Evolutionary conservation across 2,329 filamentous ascomycete species (phyloP).

Genomic region (Cladorrhinum sp.): DNA sequence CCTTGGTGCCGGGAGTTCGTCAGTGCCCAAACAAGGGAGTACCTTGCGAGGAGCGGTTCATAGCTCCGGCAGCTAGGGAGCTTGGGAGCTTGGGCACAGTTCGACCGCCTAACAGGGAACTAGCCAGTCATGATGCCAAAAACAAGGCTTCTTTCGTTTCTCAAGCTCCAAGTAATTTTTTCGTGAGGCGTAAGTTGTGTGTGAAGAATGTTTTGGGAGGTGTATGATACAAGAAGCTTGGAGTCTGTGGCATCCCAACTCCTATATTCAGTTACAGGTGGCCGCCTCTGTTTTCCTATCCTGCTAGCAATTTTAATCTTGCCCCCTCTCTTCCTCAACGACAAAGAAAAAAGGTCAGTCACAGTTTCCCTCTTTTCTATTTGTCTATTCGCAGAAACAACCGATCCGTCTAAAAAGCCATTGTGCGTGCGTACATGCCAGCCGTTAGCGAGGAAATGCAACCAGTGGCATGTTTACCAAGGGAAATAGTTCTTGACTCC

Average conservation of each 20-base stretch:
- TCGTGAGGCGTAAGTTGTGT: neutral
- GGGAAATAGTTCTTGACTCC: conserved; percentile 7
- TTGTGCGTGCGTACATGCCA: neutral
- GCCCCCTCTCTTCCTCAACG: neutral
- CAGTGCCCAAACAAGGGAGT: neutral
- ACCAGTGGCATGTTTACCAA: conserved; percentile 1
- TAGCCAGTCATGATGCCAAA: neutral
- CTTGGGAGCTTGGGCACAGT: neutral
- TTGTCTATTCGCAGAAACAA: conserved; percentile 15
- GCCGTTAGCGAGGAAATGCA: conserved; percentile 12
- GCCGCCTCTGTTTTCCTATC: neutral
- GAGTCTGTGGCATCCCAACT: neutral
- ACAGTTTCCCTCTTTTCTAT: conserved; percentile 4
- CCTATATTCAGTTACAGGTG: conserved; percentile 4
- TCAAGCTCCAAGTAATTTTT: neutral
- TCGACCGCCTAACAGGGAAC: neutral
- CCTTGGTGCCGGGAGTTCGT: neutral
- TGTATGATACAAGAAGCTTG: conserved; percentile 6
- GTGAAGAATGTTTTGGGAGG: conserved; percentile 1
- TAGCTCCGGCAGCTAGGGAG: neutral
- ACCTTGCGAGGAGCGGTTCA: neutral
- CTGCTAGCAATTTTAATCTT: neutral
- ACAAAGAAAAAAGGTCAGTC: conserved; percentile 1
- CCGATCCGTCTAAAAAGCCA: conserved; percentile 16
- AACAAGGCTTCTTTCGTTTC: neutral